phyloP scores from a whole-genome alignment of 257 asterid genomes.

The Pogostemon cablin region DNA sequence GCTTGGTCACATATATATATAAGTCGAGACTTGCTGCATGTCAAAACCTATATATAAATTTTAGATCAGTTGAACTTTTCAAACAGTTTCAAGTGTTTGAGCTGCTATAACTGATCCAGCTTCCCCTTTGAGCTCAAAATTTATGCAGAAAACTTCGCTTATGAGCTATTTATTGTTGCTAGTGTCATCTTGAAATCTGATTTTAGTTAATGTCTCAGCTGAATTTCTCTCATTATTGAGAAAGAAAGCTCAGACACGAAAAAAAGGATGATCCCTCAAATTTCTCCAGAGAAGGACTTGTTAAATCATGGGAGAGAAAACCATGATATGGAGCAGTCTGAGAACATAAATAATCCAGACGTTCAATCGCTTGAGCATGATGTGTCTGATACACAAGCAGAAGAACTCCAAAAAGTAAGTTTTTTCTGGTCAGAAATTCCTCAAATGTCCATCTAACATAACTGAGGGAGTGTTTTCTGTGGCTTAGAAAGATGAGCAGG shows the following conservation, averaged over 20 bases:
- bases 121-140: background rate
- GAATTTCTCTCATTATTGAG: conserved; percentile 40
- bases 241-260: conserved; percentile 35
- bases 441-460: conserved; percentile 17
- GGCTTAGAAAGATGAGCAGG: conserved; percentile 31
- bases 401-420: conserved; percentile 31
- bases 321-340: conserved; percentile 22
- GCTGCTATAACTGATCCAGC: conserved; percentile 2
- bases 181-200: conserved; percentile 18
- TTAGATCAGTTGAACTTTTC: background rate
- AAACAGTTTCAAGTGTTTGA: background rate
- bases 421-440: conserved; percentile 21
- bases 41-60: background rate
- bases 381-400: conserved; percentile 25
- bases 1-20: background rate
- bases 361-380: conserved; percentile 34
- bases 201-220: conserved; percentile 20
- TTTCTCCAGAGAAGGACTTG: conserved; percentile 23
- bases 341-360: conserved; percentile 20
- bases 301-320: conserved; percentile 26
- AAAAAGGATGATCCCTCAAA: conserved; percentile 24
- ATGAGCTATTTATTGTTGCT: background rate
- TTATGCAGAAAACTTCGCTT: conserved; percentile 5
- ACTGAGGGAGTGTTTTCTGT: conserved; percentile 18
- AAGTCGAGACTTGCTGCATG: conserved; percentile 1